phyloP scores from a whole-genome alignment of 495 filamentous ascomycete genomes.

The Neurospora sp. region DNA sequence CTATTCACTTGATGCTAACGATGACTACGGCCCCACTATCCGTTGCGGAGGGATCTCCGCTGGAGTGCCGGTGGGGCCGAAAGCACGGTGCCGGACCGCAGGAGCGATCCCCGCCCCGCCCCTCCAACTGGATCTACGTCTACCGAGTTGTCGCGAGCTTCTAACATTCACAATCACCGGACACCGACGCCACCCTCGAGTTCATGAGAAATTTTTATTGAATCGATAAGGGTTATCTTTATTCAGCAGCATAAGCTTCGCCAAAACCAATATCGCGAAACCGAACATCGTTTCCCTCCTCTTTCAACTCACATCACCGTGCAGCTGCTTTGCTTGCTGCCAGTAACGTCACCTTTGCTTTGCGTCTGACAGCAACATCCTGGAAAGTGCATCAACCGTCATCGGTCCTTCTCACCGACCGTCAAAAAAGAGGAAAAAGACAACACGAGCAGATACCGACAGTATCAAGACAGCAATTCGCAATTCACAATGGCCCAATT shows the following conservation, averaged over 20 bases:
- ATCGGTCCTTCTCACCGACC: background rate
- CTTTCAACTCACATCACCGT: background rate
- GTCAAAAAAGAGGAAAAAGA: background rate
- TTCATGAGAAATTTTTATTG: background rate
- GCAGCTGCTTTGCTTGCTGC: background rate
- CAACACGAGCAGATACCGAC: background rate
- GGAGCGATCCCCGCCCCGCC: background rate
- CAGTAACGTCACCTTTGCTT: background rate
- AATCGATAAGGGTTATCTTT: background rate
- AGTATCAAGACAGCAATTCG: background rate
- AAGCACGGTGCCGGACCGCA: background rate
- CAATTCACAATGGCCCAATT: slow-evolving; percentile 17
- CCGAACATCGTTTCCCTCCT: background rate
- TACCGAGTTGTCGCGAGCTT: background rate
- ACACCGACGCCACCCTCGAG: background rate
- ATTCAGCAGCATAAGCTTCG: background rate
- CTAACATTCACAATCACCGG: background rate
- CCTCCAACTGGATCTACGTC: background rate
- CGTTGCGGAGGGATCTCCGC: background rate
- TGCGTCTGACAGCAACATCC: background rate
- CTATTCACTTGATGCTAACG: background rate
- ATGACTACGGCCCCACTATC: background rate
- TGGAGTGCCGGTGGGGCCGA: background rate
- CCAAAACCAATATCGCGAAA: background rate
- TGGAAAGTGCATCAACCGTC: background rate